Evolutionary conservation across 2,329 filamentous ascomycete genomes (phyloP), one percentile per base, ranked within the genome.

Genomic region (Lachnellula cervina): DNA sequence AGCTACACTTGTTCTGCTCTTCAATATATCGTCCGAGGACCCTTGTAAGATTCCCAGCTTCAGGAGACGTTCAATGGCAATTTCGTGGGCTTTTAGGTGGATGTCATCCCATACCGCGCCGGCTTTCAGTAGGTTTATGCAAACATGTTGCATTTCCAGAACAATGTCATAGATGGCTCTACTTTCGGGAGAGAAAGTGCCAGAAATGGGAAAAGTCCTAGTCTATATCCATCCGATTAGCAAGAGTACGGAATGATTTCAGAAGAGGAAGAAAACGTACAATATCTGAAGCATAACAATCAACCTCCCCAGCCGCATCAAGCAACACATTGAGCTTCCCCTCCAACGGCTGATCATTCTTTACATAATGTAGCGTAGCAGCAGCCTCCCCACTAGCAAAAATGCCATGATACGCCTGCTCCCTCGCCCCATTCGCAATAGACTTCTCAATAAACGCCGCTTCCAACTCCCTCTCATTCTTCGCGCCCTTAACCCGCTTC

Each of bases 361-460:
- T 82, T 23, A 90, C 83, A 66, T 97, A 97, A 74, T 97, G 93
- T 35, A 97, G 79, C 1, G 90, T 94, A 5, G 91, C 89, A 0
- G 88, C 92, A 16, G 89, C 86, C 5, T 84, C 80, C 11, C 93
- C 93, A 35, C 83, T 82, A 0, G 90, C 93, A 17, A 94, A 84
- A 66, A 97, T 97, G 58, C 87, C 86, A 62, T 88, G 83, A 72
- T 97, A 97, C 1, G 93, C 87, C 76, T 95, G 90, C 65, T 94
- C 84, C 68, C 85, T 87, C 51, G 88, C 87, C 23, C 88, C 89
- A 58, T 86, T 79, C 51, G 85, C 80, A 57, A 94, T 82, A 70
- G 89, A 95, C 32, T 80, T 79, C 68, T 89, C 84, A 11, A 95
- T 72, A 69, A 97, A 96, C 0, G 86, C 73, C 1, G 85, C 92